Evolutionary conservation across 2,329 filamentous ascomycete genomes (phyloP).

Genomic region (Ceratocystis destructans): DNA sequence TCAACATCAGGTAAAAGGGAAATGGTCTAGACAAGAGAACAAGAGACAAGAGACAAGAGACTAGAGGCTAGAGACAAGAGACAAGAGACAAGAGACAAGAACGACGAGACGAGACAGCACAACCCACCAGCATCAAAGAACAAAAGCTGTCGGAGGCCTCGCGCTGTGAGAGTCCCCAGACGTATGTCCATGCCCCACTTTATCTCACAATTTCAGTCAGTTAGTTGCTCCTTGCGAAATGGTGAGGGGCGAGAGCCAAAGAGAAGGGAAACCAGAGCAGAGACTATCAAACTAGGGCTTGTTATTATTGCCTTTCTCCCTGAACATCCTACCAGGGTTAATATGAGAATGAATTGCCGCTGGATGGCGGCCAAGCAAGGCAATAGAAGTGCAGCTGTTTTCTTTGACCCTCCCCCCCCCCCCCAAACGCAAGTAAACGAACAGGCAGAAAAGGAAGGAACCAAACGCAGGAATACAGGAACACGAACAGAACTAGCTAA

Average conservation of each 20-base stretch:
- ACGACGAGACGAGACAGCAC: background rate
- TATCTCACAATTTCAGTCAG: background rate
- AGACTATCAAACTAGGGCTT: background rate
- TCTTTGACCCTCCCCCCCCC: background rate
- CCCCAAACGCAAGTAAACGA: background rate
- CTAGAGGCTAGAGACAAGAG: too few species aligned
- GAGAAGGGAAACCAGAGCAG: background rate
- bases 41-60: background rate
- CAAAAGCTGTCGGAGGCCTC: constrained; percentile 7
- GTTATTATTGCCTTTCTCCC: background rate
- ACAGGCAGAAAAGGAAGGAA: background rate
- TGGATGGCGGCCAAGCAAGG: background rate
- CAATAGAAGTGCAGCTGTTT: background rate
- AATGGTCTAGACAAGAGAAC: background rate
- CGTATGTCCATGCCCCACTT: background rate
- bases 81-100: too few species aligned
- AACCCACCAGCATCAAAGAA: background rate
- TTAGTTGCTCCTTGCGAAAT: too few species aligned
- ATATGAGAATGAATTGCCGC: background rate
- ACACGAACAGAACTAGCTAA: background rate
- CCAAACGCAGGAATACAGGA: background rate
- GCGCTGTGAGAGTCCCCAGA: background rate
- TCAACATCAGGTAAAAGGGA: too few species aligned
- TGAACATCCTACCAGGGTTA: background rate
- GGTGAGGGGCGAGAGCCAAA: too few species aligned